A percentile compares a stretch with the other conserved stretches of the same genome.
phyloP scores from a whole-genome alignment of 352 stramenopile genomes.

The Phytophthora litchii region DNA sequence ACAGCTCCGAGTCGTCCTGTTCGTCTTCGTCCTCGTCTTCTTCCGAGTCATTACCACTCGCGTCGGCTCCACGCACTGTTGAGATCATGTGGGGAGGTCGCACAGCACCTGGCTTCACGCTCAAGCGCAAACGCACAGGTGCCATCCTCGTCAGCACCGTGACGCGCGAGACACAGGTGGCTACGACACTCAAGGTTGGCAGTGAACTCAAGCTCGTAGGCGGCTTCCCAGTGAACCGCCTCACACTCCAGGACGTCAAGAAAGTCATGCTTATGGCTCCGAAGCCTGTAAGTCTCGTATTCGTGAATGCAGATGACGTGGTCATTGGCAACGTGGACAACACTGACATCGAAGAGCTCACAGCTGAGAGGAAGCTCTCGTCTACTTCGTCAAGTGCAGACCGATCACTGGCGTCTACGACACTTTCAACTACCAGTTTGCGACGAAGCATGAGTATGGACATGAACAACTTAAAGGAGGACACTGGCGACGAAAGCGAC shows the following conservation, averaged over 20 bases:
- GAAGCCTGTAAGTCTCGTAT: conserved; percentile 82
- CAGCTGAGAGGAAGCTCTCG: conserved; percentile 21
- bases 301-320: conserved; percentile 65
- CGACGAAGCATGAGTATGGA: conserved; percentile 33
- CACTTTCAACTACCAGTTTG: conserved; percentile 25
- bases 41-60: conserved; percentile 15
- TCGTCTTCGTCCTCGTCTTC: conserved; percentile 18
- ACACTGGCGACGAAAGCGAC: conserved; percentile 34
- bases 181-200: conserved; percentile 54
- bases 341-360: conserved; percentile 42
- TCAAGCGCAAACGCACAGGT: conserved; percentile 77
- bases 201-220: conserved; percentile 80
- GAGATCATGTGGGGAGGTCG: conserved; percentile 76
- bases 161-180: conserved; percentile 31
- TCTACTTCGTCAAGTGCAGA: conserved; percentile 15
- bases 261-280: conserved; percentile 77
- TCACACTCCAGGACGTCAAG: conserved; percentile 77
- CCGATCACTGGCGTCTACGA: conserved; percentile 27
- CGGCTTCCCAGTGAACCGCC: conserved; percentile 71
- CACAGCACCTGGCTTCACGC: conserved; percentile 63
- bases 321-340: conserved; percentile 27
- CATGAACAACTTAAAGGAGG: conserved; percentile 22
- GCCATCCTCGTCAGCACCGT: conserved; percentile 74
- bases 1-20: conserved; percentile 12
- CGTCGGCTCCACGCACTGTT: conserved; percentile 50